Evolutionary conservation across 2,329 filamentous ascomycete species (phyloP).

Genomic region (Sphaerulina populicola): DNA sequence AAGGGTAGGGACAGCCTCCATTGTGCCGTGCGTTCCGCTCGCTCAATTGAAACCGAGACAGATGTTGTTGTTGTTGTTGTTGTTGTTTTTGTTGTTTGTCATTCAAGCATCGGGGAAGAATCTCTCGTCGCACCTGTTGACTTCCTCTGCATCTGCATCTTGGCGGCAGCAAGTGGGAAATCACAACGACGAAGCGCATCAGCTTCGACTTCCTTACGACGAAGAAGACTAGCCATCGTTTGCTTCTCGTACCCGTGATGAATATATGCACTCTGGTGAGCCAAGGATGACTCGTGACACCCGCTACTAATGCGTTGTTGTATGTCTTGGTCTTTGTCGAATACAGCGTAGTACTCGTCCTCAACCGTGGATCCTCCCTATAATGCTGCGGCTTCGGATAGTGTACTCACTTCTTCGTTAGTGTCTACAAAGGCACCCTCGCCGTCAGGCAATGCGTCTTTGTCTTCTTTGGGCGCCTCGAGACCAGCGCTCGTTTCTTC

Average conservation of each 20-base stretch:
- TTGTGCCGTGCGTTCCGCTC: too few species aligned
- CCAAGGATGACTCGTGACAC: neutral
- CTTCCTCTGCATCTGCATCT: neutral
- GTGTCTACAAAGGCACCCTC: slow-evolving; percentile 12
- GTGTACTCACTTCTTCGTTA: slow-evolving; percentile 5
- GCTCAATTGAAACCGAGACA: too few species aligned
- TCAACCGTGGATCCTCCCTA: slow-evolving; percentile 4
- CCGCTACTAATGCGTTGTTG: neutral
- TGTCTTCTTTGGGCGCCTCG: slow-evolving; percentile 3
- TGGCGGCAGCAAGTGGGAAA: too few species aligned
- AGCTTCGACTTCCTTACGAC: slow-evolving; percentile 1
- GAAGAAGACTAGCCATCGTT: slow-evolving; percentile 1
- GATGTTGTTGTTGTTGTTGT: too few species aligned
- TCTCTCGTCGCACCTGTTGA: neutral
- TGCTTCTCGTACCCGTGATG: neutral
- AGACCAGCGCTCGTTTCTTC: neutral
- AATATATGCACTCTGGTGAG: neutral
- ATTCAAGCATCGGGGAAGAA: neutral
- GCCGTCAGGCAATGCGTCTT: slow-evolving; percentile 3
- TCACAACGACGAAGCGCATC: neutral
- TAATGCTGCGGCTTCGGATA: slow-evolving; percentile 2
- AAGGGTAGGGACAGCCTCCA: too few species aligned
- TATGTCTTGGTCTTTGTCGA: neutral
- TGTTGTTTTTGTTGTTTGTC: too few species aligned
- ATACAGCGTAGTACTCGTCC: neutral